Evolutionary conservation across 768 basidiomycete genomes (phyloP).

Genomic region (Lentinula edodes): DNA sequence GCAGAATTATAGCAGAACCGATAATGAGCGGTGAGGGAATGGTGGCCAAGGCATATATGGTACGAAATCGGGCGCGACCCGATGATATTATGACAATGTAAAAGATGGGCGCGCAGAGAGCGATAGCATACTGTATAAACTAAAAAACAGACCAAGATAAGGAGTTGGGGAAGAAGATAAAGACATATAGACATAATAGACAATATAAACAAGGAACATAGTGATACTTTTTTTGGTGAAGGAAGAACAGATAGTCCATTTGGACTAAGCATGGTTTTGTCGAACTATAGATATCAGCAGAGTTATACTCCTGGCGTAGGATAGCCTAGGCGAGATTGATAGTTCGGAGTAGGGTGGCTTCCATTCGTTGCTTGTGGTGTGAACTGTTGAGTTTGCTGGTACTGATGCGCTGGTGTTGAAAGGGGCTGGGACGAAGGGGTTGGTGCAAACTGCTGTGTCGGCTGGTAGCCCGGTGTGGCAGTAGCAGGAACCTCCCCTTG

Average conservation of each 20-base stretch:
- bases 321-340: neutral
- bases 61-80: neutral
- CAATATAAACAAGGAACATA: neutral
- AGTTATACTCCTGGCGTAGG: neutral
- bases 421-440: neutral
- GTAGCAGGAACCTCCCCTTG: neutral
- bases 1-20: neutral
- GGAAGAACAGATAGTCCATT: too few relatives aligned
- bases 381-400: neutral
- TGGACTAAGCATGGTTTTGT: neutral
- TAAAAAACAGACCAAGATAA: neutral
- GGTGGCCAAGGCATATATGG: neutral
- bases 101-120: neutral
- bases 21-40: neutral
- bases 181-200: neutral
- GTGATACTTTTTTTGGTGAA: neutral
- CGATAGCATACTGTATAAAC: conserved; percentile 3
- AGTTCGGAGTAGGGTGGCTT: neutral
- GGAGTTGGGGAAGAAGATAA: too few relatives aligned
- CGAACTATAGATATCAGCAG: too few relatives aligned
- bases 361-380: neutral
- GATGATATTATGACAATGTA: neutral
- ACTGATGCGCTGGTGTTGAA: neutral
- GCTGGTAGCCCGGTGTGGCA: neutral
- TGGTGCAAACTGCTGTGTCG: neutral